phyloP scores from a whole-genome alignment of 805 yeast genomes.

The Candida ortonii region DNA sequence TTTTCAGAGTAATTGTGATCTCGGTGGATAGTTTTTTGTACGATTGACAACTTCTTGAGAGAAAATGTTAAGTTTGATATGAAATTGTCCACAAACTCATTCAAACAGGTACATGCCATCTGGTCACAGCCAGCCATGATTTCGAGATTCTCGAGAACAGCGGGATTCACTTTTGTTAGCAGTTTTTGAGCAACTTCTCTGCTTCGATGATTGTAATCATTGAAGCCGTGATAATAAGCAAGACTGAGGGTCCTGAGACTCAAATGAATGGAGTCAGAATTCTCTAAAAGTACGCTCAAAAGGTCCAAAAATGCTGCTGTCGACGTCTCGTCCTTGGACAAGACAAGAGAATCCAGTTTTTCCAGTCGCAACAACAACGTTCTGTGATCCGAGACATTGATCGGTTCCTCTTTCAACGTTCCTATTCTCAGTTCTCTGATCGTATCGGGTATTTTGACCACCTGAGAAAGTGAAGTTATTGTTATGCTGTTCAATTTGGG shows the following conservation, averaged over 20 bases:
- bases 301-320: conserved; percentile 35
- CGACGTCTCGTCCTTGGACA: conserved; percentile 20
- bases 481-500: conserved; percentile 11
- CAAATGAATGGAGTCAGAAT: conserved; percentile 3
- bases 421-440: conserved; percentile 19
- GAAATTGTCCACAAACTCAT: conserved; percentile 36
- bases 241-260: conserved; percentile 37
- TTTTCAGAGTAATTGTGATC: conserved; percentile 49
- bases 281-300: conserved; percentile 18
- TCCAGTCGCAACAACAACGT: conserved; percentile 4
- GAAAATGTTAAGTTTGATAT: conserved; percentile 26
- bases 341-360: conserved; percentile 9
- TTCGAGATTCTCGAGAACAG: conserved; percentile 41
- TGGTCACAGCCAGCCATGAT: conserved; percentile 54
- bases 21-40: conserved; percentile 32
- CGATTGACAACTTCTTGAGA: conserved; percentile 37
- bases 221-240: conserved; percentile 45
- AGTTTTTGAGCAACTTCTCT: conserved; percentile 31
- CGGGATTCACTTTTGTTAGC: conserved; percentile 31
- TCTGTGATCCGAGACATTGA: conserved; percentile 2
- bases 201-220: conserved; percentile 37
- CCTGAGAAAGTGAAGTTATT: conserved; percentile 19
- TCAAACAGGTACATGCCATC: conserved; percentile 43
- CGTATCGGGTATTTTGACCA: conserved; percentile 19
- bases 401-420: conserved; percentile 8